Evolutionary conservation across 148 eudicot species (phyloP).

Genomic region (Agrostemma githago): DNA sequence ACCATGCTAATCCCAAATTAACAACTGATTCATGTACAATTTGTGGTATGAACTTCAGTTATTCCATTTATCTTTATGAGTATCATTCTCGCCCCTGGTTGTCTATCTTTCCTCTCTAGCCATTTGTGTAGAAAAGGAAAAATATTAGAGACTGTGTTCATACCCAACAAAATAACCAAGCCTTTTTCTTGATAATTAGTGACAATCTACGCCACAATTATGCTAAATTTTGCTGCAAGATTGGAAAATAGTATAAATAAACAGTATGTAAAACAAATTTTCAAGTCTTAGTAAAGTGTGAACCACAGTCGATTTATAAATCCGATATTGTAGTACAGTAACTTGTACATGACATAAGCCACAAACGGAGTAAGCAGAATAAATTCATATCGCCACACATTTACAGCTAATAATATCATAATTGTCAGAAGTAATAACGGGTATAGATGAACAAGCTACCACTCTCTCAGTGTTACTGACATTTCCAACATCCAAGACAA

Average conservation of each 20-base stretch:
- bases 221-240: neutral
- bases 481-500: slow-evolving; percentile 51
- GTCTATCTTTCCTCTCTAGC: slow-evolving; percentile 6
- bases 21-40: neutral
- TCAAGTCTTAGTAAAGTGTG: too few species aligned
- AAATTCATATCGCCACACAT: slow-evolving; percentile 46
- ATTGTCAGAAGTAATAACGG: slow-evolving; percentile 33
- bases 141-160: neutral
- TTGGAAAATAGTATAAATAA: too few species aligned
- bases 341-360: neutral
- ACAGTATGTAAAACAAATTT: neutral
- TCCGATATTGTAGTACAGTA: neutral
- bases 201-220: neutral
- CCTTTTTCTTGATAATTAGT: neutral
- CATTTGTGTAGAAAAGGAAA: neutral
- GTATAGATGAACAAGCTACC: slow-evolving; percentile 45
- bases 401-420: slow-evolving; percentile 62
- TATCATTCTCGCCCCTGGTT: neutral
- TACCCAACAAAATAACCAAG: too few species aligned
- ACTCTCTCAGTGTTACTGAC: slow-evolving; percentile 41
- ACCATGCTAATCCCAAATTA: neutral
- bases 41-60: neutral
- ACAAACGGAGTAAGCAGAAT: neutral
- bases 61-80: neutral
- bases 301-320: neutral